Evolutionary conservation across 1,139 yeast genomes (phyloP), one percentile per base, ranked within the genome.

Genomic region (Scheffersomyces segobiensis): DNA sequence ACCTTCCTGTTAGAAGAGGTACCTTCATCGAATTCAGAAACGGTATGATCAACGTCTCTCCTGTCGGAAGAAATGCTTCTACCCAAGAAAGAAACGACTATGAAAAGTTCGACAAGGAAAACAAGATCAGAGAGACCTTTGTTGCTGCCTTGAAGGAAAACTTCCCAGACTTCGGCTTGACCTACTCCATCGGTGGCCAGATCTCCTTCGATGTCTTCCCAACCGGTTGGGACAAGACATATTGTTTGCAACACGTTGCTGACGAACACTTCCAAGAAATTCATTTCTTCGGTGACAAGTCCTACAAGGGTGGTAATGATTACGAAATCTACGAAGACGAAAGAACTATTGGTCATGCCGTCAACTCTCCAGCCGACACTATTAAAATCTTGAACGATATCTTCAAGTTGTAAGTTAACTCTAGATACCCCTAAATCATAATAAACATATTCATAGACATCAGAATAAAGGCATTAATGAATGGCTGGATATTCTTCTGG

Each of bases 191-290:
- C 67, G 99, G 98, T 76, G 99, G 99, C 67, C 98, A 95, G 84
- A 95, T 95, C 76, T 95, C 99, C 54, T 95, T 95, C 72, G 99
- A 95, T 72, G 99, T 95, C 65, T 95, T 95, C 93, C 99, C 99
- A 80, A 91, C 97, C 64, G 99, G 99, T 71, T 95, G 99, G 99
- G 99, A 95, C 79, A 95, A 96, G 87, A 96, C 99, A 63, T 96
- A 93, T 82, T 91, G 97, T 79, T 87, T 96, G 73, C 93, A 88
- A 78, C 99, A 93, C 79, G 93, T 95, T 69, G 93, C 80, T 69
- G 78, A 82, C 62, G 98, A 93, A 78, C 87, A 89, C 63, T 96
- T 93, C 81, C 83, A 88, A 72, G 83, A 86, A 67, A 92, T 95
- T 70, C 98, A 95, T 83, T 96, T 96, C 87, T 95, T 95, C 73